Base-by-base conservation (phyloP, 1,284 basidiomycete genomes). In the Papiliotrema laurentii region DNA sequence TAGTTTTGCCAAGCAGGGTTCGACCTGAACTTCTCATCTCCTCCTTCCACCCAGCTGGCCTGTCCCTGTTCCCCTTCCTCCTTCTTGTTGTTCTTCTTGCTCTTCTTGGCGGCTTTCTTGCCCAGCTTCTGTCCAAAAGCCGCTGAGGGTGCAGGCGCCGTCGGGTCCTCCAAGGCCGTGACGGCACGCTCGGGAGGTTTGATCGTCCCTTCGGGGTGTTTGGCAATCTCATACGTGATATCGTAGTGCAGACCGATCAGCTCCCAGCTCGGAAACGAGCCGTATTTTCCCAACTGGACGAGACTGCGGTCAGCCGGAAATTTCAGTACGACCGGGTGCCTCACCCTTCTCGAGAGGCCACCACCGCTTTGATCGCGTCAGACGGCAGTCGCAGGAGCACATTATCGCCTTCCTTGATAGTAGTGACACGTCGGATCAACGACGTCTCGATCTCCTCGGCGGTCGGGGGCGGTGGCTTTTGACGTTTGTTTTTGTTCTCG, bases 201-300 rank as follows among this genome's bases (percentile, higher is more conserved):
- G 5, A 16, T 33, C 30, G 19, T 14, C 31, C 30, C 18, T 18
- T 38, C 31, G 9, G 31, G 25, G 14, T 25, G 24, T 21, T 30
- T 50, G 4, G 64, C 48, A 27, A 78, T 69, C 51, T 77, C 75
- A 59, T 76, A 78, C 0, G 76, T 76, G 43, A 76, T 71, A 38
- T 77, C 76, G 56, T 77, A 78, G 18, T 69, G 71, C 25, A 67
- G 57, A 3, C 72, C 75, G 3, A 77, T 50, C 2, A 78, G 66
- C 42, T 75, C 60, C 2, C 57, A 54, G 1, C 69, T 61, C 3
- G 75, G 73, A 63, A 78, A 77, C 0, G 72, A 58, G 21, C 76
- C 76, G 47, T 70, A 75, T 58, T 77, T 77, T 42, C 76, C 76
- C 6, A 77, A 58, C 35, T 72, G 66, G 18, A 77, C 54, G 2